phyloP scores from a whole-genome alignment of 2,329 filamentous ascomycete species.

The Hymenotorrendiella dingleyae region DNA sequence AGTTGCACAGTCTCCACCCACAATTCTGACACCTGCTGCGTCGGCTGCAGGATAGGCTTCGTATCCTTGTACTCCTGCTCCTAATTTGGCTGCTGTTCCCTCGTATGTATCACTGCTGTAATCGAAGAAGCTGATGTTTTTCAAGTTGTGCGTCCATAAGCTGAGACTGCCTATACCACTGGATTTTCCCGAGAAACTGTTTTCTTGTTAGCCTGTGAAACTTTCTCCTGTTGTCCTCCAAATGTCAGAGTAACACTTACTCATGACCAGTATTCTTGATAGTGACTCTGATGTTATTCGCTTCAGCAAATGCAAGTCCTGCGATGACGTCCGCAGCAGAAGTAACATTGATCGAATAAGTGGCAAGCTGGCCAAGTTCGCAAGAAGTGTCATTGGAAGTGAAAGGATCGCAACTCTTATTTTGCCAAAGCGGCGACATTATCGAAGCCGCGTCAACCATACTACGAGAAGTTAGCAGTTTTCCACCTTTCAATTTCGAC shows the following conservation, averaged over 20 bases:
- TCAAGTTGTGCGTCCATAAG: slow-evolving; percentile 43
- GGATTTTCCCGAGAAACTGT: slow-evolving; percentile 37
- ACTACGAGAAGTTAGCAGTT: no score
- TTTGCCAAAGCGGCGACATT: no score
- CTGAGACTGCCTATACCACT: slow-evolving; percentile 39
- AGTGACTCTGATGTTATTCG: slow-evolving; percentile 27
- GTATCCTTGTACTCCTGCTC: background rate
- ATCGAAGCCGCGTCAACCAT: no score
- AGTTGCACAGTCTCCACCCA: background rate
- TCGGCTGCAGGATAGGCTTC: background rate
- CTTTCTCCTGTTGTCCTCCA: background rate
- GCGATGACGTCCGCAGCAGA: background rate
- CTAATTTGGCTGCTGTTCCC: background rate
- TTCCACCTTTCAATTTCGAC: no score
- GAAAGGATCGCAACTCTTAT: background rate
- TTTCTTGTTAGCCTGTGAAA: background rate
- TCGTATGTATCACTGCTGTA: background rate
- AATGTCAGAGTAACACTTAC: slow-evolving; percentile 21
- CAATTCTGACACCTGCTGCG: background rate
- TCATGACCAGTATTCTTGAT: slow-evolving; percentile 41
- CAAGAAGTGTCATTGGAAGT: slow-evolving; percentile 23
- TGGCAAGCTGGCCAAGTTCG: slow-evolving; percentile 2
- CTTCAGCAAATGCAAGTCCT: slow-evolving; percentile 28
- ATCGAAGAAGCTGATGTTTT: slow-evolving; percentile 34
- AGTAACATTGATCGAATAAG: slow-evolving; percentile 16